Percentiles rank a stretch among this genome's conserved stretches.
These are phyloP conservation scores for Marchantia polymorpha DNA, from an alignment of 225 moss, liverwort and hornwort genomes.

Conservation along the genomic window DNA sequence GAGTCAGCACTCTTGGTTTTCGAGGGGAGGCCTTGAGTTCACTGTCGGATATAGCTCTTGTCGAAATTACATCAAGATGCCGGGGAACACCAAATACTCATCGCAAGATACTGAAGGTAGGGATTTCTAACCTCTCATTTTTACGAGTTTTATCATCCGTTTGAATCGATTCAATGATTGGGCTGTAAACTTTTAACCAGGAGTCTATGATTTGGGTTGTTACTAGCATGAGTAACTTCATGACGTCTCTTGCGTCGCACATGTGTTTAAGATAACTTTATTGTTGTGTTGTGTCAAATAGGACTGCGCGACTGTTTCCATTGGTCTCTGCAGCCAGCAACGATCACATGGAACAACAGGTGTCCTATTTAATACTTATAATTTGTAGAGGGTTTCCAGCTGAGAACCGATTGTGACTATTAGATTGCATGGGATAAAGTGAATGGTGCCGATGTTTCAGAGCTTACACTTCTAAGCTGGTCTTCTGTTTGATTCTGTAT, in stretches of 20 bases:
- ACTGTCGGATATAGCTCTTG: constrained; percentile 71
- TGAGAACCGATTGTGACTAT: not conserved
- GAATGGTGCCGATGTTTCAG: too few relatives aligned
- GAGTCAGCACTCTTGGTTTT: constrained; percentile 79
- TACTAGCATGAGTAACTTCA: not conserved
- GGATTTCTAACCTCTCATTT: not conserved
- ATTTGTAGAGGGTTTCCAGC: too few relatives aligned
- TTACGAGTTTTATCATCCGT: not conserved
- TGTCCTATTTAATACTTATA: constrained; percentile 5
- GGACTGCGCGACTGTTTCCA: constrained; percentile 62
- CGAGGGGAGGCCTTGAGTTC: constrained; percentile 98
- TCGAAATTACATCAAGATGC: constrained; percentile 86
- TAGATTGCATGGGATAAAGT: not conserved
- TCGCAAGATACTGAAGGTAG: constrained; percentile 84
- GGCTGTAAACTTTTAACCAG: not conserved
- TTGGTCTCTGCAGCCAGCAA: constrained; percentile 70
- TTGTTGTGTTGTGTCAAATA: constrained; percentile 28
- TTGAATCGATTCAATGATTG: not conserved
- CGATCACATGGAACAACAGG: constrained; percentile 73
- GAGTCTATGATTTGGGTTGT: not conserved
- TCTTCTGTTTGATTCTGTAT: not conserved
- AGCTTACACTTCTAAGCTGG: not conserved
- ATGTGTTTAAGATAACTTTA: not conserved
- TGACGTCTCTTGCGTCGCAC: not conserved
- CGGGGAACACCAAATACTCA: constrained; percentile 82